Percentiles rank a stretch among this genome's conserved stretches.
Evolutionary conservation across 2,329 filamentous ascomycete species (phyloP).

Genomic region (Nothomitra cinnamomea): DNA sequence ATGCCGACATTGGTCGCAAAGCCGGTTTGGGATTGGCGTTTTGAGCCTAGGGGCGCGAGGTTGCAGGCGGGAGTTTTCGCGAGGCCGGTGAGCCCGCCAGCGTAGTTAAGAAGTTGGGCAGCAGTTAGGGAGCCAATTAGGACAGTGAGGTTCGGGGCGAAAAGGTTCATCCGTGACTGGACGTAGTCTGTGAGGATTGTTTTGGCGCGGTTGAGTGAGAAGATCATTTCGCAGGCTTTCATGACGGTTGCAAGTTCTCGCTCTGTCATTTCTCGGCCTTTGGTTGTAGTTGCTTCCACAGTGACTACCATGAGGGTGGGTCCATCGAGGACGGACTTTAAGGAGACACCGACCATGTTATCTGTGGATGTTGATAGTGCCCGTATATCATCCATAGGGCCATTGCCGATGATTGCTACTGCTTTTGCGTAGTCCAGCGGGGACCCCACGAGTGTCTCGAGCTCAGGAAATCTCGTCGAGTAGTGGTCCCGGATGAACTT

Average conservation of each 20-base stretch:
- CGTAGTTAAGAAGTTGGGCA: constrained; percentile 88
- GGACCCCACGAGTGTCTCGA: constrained; percentile 79
- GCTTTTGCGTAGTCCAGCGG: constrained; percentile 92
- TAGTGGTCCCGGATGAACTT: constrained; percentile 96
- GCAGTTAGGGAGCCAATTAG: constrained; percentile 86
- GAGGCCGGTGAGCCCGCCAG: constrained; percentile 72
- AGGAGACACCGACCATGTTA: constrained; percentile 57
- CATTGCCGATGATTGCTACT: constrained; percentile 83
- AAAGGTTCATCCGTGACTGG: constrained; percentile 89
- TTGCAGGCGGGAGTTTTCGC: constrained; percentile 92
- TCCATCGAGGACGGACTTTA: constrained; percentile 70
- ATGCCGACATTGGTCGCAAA: constrained; percentile 86
- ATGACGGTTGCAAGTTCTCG: constrained; percentile 58
- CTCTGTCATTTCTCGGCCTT: constrained; percentile 60
- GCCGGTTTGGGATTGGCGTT: constrained; percentile 63
- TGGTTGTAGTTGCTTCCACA: constrained; percentile 80
- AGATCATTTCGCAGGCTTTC: constrained; percentile 69
- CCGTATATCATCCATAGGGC: constrained; percentile 79
- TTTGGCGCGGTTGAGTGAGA: constrained; percentile 79
- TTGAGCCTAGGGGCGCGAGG: constrained; percentile 75
- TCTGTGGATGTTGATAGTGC: constrained; percentile 56
- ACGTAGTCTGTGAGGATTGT: constrained; percentile 81
- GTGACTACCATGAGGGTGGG: constrained; percentile 91
- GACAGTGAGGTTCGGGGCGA: constrained; percentile 82
- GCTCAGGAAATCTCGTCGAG: constrained; percentile 79